Percentiles rank a stretch among this genome's conserved stretches.
These are phyloP conservation scores for Penicillium taxi DNA, from an alignment of 495 filamentous ascomycete genomes.

Conservation along the genomic window DNA sequence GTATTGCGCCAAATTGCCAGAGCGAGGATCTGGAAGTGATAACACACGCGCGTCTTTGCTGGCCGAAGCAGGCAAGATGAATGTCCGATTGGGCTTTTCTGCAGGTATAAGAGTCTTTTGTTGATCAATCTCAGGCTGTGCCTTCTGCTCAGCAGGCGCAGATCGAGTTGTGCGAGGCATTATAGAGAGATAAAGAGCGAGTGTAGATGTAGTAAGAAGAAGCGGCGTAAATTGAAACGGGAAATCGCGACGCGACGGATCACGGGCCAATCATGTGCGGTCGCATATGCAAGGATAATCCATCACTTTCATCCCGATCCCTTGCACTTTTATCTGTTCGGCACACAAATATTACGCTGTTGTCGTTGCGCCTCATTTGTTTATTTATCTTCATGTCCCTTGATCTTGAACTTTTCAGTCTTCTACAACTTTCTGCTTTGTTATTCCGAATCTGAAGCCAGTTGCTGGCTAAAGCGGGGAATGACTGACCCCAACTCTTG, in stretches of 20 bases:
- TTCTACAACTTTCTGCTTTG: no score
- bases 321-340: conserved; percentile 1
- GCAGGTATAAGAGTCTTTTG: conserved; percentile 13
- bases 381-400: background rate
- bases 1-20: conserved; percentile 56
- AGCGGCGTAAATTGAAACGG: conserved; percentile 4
- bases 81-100: conserved; percentile 53
- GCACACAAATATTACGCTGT: no score
- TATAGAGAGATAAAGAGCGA: conserved; percentile 3
- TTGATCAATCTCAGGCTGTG: conserved; percentile 8
- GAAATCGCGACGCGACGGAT: conserved; percentile 22
- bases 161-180: conserved; percentile 30
- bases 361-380: background rate
- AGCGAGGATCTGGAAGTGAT: conserved; percentile 72
- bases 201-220: conserved; percentile 1
- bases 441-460: no score
- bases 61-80: conserved; percentile 67
- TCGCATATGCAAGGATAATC: conserved; percentile 15
- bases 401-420: background rate
- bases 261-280: conserved; percentile 30
- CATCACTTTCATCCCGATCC: conserved; percentile 15
- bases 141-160: conserved; percentile 19
- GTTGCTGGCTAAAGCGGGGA: no score
- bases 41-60: conserved; percentile 60
- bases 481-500: no score